Evolutionary conservation across 1,284 basidiomycete species (phyloP).

Genomic region (Irpex sp.): DNA sequence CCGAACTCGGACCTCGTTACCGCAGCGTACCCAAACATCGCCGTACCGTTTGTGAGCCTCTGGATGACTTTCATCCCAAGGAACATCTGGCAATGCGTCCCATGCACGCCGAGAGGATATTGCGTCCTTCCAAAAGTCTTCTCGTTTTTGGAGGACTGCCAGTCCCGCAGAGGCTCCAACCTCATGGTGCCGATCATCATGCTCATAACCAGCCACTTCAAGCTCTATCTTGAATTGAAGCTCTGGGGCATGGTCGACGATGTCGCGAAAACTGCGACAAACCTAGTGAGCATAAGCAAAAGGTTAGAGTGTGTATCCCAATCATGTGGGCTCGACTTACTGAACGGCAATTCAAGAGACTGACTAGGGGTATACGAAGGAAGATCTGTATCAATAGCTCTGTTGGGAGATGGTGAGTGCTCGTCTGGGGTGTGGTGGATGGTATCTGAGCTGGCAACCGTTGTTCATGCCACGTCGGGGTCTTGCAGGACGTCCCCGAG

Average conservation of each 20-base stretch:
- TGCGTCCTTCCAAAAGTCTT: background rate
- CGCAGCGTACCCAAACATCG: no score
- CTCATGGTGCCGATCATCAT: background rate
- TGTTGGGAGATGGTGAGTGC: background rate
- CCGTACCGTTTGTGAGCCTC: no score
- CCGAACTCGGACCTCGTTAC: background rate
- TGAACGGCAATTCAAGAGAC: background rate
- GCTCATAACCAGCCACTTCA: background rate
- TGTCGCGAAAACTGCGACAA: background rate
- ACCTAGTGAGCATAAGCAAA: background rate
- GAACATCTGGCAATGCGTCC: no score
- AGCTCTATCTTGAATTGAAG: background rate
- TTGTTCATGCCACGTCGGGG: no score
- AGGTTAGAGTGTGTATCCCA: background rate
- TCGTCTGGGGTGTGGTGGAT: background rate
- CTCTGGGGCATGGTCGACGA: background rate
- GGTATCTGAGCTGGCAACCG: background rate
- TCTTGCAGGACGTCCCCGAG: no score
- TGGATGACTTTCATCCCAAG: no score
- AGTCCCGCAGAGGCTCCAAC: background rate
- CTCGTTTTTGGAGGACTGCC: background rate
- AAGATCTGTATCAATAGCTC: background rate
- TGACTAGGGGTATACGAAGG: background rate
- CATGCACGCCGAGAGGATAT: background rate
- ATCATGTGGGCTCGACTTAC: background rate